Base-by-base conservation (phyloP, 1,284 basidiomycete species). In the Papiliotrema flavescens region DNA sequence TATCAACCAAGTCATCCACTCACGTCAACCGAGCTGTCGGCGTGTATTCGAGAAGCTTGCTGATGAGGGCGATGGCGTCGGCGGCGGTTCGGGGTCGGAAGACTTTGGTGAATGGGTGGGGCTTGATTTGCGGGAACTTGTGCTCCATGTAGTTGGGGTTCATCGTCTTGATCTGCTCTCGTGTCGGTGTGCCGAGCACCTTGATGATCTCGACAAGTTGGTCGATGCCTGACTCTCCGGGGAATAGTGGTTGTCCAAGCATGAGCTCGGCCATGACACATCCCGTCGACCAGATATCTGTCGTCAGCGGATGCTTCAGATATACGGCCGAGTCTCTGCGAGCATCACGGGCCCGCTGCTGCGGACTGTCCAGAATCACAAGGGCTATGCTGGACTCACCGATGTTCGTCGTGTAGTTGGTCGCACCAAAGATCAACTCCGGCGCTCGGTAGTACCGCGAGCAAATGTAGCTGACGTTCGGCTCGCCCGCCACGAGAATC, bases 101-200 rank as follows among this genome's bases (percentile, higher is more conserved):
- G 55, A 99, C 96, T 84, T 94, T 94, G 70, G 86, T 88, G 82
- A 94, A 94, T 1, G 91, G 90, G 74, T 96, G 90, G 37, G 94
- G 92, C 76, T 96, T 95, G 81, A 99, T 99, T 79, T 98, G 95
- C 8, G 95, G 95, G 83, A 99, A 99, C 79, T 98, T 98, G 85
- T 99, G 95, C 77, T 99, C 96, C 96, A 98, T 98, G 80, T 99
- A 99, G 80, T 95, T 95, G 49, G 96, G 95, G 79, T 99, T 99
- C 95, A 99, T 99, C 65, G 96, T 98, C 87, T 98, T 98, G 84
- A 99, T 99, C 79, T 99, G 96, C 75, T 98, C 96, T 66, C 95
- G 83, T 55, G 95, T 95, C 0, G 95, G 95, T 22, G 96, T 99
- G 20, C 95, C 95, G 59, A 99, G 85, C 42, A 99, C 93, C 79